A percentile compares a stretch with the other conserved stretches of the same genome.
Conservation (phyloP, 2,329 filamentous ascomycete genomes). For the Fusarium kyushuense region DNA sequence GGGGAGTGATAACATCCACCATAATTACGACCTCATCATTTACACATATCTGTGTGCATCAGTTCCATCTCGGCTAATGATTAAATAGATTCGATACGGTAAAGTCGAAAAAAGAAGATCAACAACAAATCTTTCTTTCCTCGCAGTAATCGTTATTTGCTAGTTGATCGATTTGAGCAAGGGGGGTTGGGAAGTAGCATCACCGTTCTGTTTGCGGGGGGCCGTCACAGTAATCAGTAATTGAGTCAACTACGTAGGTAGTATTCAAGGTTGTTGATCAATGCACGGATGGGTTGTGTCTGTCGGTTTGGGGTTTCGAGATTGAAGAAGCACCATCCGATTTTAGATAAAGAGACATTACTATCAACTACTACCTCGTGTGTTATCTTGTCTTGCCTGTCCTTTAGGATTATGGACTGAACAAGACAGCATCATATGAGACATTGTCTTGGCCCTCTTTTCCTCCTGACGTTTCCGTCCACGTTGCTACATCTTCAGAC, state of each 20-base stretch:
- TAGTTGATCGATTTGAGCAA: constrained; percentile 3
- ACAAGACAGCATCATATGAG: background rate
- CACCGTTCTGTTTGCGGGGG: constrained; percentile 21
- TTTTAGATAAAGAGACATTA: background rate
- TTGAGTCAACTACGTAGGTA: background rate
- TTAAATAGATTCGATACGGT: constrained; percentile 17
- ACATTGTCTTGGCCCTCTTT: constrained; percentile 24
- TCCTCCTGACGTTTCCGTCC: constrained; percentile 29
- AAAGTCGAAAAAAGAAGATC: constrained; percentile 6
- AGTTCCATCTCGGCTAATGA: constrained; percentile 29
- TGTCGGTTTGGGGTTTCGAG: background rate
- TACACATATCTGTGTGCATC: background rate
- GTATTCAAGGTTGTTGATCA: constrained; percentile 29
- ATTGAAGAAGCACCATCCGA: background rate
- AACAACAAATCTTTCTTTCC: constrained; percentile 1
- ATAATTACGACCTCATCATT: constrained; percentile 22
- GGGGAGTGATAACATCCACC: constrained; percentile 14
- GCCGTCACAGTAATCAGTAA: background rate
- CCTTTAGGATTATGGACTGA: background rate
- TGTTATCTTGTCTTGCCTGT: background rate
- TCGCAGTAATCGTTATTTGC: background rate
- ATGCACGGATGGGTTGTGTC: constrained; percentile 24
- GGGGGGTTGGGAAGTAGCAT: constrained; percentile 5
- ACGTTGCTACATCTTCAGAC: constrained; percentile 25
- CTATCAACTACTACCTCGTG: background rate